phyloP scores from a whole-genome alignment of 345 rosid genomes.

The Eucalyptus cloeziana region DNA sequence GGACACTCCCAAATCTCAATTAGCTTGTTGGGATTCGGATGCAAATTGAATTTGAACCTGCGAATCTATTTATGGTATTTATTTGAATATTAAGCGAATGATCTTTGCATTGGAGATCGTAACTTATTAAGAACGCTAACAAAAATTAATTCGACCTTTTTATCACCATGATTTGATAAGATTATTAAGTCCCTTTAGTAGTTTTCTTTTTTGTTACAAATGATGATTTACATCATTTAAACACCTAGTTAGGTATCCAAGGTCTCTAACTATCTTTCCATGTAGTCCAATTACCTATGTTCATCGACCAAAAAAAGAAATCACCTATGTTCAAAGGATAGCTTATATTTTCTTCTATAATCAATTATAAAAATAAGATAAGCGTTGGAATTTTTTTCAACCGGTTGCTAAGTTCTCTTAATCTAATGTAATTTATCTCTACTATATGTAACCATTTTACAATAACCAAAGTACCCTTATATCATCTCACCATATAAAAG shows the following conservation, averaged over 20 bases:
- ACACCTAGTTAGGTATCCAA: background rate
- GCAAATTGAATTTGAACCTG: background rate
- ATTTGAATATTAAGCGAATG: background rate
- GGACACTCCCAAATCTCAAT: background rate
- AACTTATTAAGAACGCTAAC: background rate
- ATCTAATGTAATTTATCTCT: too few relatives aligned
- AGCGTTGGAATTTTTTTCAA: too few relatives aligned
- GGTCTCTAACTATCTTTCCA: background rate
- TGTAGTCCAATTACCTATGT: background rate
- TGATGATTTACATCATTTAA: too few relatives aligned
- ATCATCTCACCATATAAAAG: background rate
- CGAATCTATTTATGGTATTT: background rate
- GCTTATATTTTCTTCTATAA: background rate
- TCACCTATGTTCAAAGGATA: background rate
- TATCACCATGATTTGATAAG: background rate
- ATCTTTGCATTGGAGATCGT: rapidly evolving
- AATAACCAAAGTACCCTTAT: too few relatives aligned
- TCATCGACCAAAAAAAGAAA: too few relatives aligned
- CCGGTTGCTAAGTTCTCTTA: too few relatives aligned
- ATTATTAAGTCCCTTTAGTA: too few relatives aligned
- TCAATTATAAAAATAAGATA: too few relatives aligned
- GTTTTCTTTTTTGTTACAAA: too few relatives aligned
- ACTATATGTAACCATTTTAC: too few relatives aligned
- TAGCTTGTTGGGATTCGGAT: rapidly evolving
- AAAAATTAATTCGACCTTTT: background rate